Evolutionary conservation across 2,329 filamentous ascomycete genomes (phyloP).

Genomic region (Microcera coccophila): DNA sequence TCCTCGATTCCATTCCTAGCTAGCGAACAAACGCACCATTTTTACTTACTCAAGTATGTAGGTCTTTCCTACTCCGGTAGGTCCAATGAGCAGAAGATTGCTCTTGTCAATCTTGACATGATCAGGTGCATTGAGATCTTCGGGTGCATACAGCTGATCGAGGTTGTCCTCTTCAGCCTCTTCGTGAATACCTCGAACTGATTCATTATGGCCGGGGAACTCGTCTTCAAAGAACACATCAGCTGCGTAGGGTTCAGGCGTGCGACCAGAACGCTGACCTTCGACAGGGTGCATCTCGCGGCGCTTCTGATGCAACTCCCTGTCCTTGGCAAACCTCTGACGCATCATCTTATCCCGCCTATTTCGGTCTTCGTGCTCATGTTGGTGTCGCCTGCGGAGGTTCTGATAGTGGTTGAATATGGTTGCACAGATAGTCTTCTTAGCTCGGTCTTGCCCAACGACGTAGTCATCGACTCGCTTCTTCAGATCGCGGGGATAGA

Average conservation of each 20-base stretch:
- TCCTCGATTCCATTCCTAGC: too few relatives aligned
- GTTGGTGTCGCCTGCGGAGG: constrained; percentile 71
- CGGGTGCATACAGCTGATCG: constrained; percentile 46
- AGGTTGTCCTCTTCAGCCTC: constrained; percentile 29
- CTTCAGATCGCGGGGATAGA: constrained; percentile 71
- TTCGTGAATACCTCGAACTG: constrained; percentile 41
- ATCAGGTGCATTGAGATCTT: constrained; percentile 42
- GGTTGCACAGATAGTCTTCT: constrained; percentile 88
- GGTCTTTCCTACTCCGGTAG: constrained; percentile 94
- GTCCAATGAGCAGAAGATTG: constrained; percentile 85
- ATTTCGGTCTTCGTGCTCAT: constrained; percentile 63
- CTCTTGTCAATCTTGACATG: constrained; percentile 86
- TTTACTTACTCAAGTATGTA: constrained; percentile 68
- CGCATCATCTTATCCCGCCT: constrained; percentile 62
- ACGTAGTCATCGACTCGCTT: constrained; percentile 93
- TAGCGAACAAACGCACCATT: not conserved
- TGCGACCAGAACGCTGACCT: constrained; percentile 51
- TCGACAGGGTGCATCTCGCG: constrained; percentile 70
- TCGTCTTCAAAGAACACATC: constrained; percentile 48
- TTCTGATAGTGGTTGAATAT: constrained; percentile 97
- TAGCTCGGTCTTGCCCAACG: constrained; percentile 89
- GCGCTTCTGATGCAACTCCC: constrained; percentile 51
- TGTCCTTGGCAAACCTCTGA: constrained; percentile 67
- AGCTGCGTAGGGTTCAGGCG: constrained; percentile 34
- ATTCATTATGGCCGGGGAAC: constrained; percentile 50